Conservation (phyloP, 192 early-diverging fungal species). For the Spizellomyces punctatus region DNA sequence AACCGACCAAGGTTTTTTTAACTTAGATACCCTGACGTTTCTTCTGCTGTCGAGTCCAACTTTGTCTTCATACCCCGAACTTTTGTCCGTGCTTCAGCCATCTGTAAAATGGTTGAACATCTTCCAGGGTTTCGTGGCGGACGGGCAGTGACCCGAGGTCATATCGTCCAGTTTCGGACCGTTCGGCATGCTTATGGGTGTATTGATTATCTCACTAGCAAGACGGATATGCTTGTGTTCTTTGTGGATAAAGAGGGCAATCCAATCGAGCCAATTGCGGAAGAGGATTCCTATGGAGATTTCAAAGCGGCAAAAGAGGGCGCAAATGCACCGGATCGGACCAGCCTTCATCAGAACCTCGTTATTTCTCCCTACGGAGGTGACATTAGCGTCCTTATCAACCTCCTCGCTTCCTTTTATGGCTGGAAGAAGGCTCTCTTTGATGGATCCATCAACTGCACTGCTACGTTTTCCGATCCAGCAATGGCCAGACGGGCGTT, state of each 20-base stretch:
- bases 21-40: slow-evolving; percentile 11
- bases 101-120: background rate
- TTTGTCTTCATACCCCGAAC: slow-evolving; percentile 18
- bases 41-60: slow-evolving; percentile 11
- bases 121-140: slow-evolving; percentile 6
- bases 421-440: slow-evolving; percentile 12
- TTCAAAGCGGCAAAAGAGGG: background rate
- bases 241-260: slow-evolving; percentile 15
- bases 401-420: slow-evolving; percentile 18
- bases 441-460: background rate
- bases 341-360: background rate
- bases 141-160: background rate
- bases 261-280: slow-evolving; percentile 5
- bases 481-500: background rate
- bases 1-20: background rate
- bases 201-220: slow-evolving; percentile 8
- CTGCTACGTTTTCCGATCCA: slow-evolving; percentile 6
- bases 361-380: slow-evolving; percentile 15
- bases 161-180: slow-evolving; percentile 10
- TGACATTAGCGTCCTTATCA: slow-evolving; percentile 14
- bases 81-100: slow-evolving; percentile 6
- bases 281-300: slow-evolving; percentile 4
- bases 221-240: slow-evolving; percentile 23
- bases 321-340: background rate
- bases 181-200: background rate